These are phyloP conservation scores for Davidsoniella virescens DNA, from an alignment of 2,329 filamentous ascomycete species.

Conservation along the genomic window DNA sequence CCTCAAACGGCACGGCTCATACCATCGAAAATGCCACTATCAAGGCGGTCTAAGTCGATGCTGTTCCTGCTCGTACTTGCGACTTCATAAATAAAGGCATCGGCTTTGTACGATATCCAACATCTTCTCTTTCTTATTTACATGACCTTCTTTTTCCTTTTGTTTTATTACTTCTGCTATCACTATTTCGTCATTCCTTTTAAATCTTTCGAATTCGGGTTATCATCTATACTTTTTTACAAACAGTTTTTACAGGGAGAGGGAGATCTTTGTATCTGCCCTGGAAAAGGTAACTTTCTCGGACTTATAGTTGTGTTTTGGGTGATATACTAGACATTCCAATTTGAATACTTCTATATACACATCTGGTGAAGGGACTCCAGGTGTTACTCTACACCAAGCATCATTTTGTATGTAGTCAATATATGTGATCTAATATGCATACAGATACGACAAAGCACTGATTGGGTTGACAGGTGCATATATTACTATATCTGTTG, in stretches of 20 bases:
- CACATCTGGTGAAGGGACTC: no score
- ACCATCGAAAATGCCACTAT: conserved; percentile 1
- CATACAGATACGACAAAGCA: no score
- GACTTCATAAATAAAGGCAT: background rate
- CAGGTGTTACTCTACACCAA: no score
- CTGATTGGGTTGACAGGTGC: no score
- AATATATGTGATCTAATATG: no score
- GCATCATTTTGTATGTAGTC: no score
- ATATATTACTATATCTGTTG: no score
- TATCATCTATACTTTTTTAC: conserved; percentile 7
- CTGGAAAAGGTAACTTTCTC: background rate
- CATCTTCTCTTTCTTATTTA: background rate
- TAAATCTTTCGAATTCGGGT: background rate
- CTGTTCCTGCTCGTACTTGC: background rate
- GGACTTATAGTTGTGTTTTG: background rate
- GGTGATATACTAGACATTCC: background rate
- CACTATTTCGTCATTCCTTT: background rate
- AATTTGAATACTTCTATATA: background rate
- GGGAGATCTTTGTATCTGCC: conserved; percentile 10
- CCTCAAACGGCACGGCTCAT: conserved; percentile 1
- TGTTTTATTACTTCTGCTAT: background rate
- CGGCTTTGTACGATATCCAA: conserved; percentile 3
- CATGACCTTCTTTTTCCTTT: background rate
- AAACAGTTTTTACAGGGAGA: conserved; percentile 4
- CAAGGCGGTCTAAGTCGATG: conserved; percentile 4